phyloP scores from a whole-genome alignment of 2,329 filamentous ascomycete genomes.

The Ceratocystis huliohia region DNA sequence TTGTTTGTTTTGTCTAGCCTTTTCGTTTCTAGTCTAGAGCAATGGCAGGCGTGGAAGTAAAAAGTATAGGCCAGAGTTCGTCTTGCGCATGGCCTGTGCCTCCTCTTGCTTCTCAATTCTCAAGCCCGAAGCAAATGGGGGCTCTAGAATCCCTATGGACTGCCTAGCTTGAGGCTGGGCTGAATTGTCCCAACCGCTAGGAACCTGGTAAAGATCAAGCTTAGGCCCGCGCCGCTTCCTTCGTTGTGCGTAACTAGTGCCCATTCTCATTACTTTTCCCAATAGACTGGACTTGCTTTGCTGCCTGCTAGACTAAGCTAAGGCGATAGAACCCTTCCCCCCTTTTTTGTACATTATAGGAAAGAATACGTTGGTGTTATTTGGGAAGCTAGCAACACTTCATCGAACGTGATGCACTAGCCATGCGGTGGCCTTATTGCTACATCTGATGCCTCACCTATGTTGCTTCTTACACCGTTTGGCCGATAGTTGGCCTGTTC shows the following conservation, averaged over 20 bases:
- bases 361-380: not conserved
- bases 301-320: not conserved
- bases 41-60: not conserved
- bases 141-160: not conserved
- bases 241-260: not conserved
- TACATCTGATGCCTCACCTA: not conserved
- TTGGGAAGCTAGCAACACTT: not conserved
- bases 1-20: not conserved
- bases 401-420: slow-evolving; percentile 2
- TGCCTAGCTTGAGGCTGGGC: not conserved
- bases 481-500: slow-evolving; percentile 9
- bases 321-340: not conserved
- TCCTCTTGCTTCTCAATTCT: not conserved
- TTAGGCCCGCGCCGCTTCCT: slow-evolving; percentile 9
- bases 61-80: not conserved
- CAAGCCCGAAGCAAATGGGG: not conserved
- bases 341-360: not conserved
- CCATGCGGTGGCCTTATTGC: slow-evolving; percentile 1
- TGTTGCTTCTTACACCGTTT: not conserved
- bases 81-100: not conserved
- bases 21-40: not conserved
- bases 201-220: not conserved
- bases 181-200: not conserved
- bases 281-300: not conserved
- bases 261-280: not conserved